Evolutionary conservation across 2,329 filamentous ascomycete species (phyloP), one percentile per base, ranked within the genome.

Genomic region (Colletotrichum euphorbiae): DNA sequence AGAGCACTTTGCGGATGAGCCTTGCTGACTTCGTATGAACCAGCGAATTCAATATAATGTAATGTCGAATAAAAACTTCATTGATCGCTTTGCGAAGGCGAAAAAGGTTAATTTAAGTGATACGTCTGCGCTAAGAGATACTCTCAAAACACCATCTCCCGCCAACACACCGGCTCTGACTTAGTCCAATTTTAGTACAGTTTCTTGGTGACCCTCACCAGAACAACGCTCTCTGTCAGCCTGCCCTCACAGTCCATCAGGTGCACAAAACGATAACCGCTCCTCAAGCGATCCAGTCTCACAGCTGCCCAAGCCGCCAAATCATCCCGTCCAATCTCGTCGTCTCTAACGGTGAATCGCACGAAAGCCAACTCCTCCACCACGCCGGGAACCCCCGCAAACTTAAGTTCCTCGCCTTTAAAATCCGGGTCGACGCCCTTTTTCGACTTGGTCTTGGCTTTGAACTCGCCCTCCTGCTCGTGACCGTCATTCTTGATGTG

Each of bases 221-320:
- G 79, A 57, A 98, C 75, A 13, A 89, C 84, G 0, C 93, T 93
- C 21, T 88, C 85, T 3, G 87, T 91, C 64, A 88, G 79, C 33
- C 84, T 81, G 0, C 93, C 93, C 70, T 89, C 85, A 28, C 84
- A 82, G 75, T 97, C 90, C 70, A 92, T 84, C 66, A 98, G 80
- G 73, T 90, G 91, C 63, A 98, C 83, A 72, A 97, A 89, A 11
- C 94, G 85, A 72, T 92, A 92, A 1, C 96, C 95, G 38, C 86
- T 81, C 69, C 89, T 88, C 67, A 98, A 78, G 7, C 94, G 87
- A 79, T 98, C 94, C 21, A 98, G 86, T 43, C 94, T 87, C 73
- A 97, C 90, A 75, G 94, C 97, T 2, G 92, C 90, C 96, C 96
- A 98, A 3, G 91, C 93, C 11, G 93, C 91, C 64, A 97, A 79